phyloP scores from a whole-genome alignment of 2,329 filamentous ascomycete genomes.

The Phyllosticta paracitricarpa region DNA sequence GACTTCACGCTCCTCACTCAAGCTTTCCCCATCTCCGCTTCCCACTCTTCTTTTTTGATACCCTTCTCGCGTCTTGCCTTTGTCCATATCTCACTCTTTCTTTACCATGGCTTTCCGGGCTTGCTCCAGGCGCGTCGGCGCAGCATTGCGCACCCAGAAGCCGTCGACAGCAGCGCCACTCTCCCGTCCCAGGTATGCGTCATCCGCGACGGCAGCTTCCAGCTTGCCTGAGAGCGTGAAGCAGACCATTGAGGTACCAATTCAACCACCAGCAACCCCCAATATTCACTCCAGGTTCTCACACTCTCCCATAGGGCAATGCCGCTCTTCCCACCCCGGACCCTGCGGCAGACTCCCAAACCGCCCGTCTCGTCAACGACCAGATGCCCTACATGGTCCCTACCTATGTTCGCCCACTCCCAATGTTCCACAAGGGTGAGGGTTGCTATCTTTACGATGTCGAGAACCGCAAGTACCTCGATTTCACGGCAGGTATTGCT shows the following conservation, averaged over 20 bases:
- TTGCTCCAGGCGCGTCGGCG: conserved; percentile 12
- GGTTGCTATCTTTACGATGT: conserved; percentile 86
- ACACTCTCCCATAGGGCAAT: conserved; percentile 18
- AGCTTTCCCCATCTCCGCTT: not conserved
- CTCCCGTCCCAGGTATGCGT: conserved; percentile 23
- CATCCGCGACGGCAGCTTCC: conserved; percentile 30
- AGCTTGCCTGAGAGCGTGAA: conserved; percentile 32
- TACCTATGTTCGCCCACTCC: conserved; percentile 82
- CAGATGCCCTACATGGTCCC: conserved; percentile 86
- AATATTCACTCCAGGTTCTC: not conserved
- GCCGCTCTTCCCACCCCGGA: conserved; percentile 55
- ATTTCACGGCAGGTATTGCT: conserved; percentile 92
- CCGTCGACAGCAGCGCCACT: not conserved
- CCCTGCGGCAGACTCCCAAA: conserved; percentile 62
- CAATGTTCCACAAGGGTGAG: conserved; percentile 79
- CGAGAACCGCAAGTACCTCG: conserved; percentile 80
- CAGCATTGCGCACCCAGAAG: conserved; percentile 13
- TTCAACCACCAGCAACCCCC: no score
- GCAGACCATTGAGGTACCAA: conserved; percentile 31
- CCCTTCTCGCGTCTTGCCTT: not conserved
- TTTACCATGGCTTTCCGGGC: conserved; percentile 8
- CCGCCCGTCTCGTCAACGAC: conserved; percentile 62
- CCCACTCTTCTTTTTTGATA: not conserved
- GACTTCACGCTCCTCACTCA: not conserved
- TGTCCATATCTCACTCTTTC: not conserved